A percentile compares a stretch with the other conserved stretches of the same genome.
Conservation (phyloP, 768 basidiomycete genomes). For the Neoboletus brunneissimus region DNA sequence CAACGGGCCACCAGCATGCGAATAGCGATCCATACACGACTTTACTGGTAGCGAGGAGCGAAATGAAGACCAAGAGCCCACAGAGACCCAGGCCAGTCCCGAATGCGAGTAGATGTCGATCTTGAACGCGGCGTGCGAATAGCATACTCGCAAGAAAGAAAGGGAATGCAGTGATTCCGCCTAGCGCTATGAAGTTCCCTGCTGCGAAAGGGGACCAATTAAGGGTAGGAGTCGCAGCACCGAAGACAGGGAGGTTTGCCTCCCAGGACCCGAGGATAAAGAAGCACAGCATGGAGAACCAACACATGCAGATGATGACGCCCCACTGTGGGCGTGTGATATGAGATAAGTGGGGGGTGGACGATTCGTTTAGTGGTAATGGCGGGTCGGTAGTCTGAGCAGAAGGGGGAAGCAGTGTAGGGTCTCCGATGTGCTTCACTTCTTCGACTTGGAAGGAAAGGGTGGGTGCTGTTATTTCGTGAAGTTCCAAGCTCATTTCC, state of each 20-base stretch:
- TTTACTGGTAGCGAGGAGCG: conserved; percentile 39
- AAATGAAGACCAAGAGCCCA: conserved; percentile 52
- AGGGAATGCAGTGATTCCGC: conserved; percentile 59
- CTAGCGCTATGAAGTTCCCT: conserved; percentile 70
- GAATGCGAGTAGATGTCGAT: conserved; percentile 53
- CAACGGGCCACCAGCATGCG: conserved; percentile 46
- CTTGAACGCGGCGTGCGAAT: conserved; percentile 56
- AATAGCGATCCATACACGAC: conserved; percentile 49
- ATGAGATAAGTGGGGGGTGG: conserved; percentile 7
- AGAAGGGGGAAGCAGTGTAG: neutral
- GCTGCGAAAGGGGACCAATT: conserved; percentile 60
- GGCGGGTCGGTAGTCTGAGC: neutral
- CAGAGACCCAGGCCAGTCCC: conserved; percentile 50
- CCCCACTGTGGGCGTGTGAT: conserved; percentile 43
- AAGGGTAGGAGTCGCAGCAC: conserved; percentile 40
- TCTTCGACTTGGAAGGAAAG: conserved; percentile 4
- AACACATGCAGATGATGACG: conserved; percentile 62
- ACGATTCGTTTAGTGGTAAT: conserved; percentile 5
- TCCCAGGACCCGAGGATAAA: conserved; percentile 72
- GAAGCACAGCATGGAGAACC: conserved; percentile 68
- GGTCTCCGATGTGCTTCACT: neutral
- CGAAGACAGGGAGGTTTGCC: conserved; percentile 63
- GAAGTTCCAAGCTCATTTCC: conserved; percentile 11
- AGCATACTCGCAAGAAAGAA: conserved; percentile 63
- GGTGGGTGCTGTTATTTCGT: neutral